Conservation (phyloP, 441 rosid genomes). For the Pelargonium citronellum region DNA sequence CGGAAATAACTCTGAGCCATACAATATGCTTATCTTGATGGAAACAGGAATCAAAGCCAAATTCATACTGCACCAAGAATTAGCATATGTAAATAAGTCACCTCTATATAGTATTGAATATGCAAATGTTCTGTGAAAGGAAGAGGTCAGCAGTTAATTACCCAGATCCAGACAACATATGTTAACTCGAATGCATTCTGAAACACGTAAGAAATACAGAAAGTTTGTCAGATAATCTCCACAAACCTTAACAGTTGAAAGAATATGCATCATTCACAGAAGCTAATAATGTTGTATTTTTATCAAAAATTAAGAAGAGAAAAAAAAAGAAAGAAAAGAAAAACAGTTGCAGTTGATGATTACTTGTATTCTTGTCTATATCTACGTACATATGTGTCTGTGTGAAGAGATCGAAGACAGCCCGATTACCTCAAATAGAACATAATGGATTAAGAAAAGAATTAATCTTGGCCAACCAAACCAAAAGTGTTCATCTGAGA, state of each 20-base stretch:
- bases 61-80: constrained; percentile 65
- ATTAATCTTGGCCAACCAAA: constrained; percentile 60
- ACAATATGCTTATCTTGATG: constrained; percentile 48
- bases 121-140: not conserved
- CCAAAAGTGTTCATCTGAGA: constrained; percentile 83
- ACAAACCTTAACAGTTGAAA: not conserved
- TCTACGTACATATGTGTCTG: not conserved
- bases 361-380: not conserved
- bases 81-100: constrained; percentile 6
- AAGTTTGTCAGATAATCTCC: constrained; percentile 19
- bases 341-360: too few relatives aligned
- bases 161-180: constrained; percentile 95
- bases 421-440: constrained; percentile 70
- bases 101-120: not conserved
- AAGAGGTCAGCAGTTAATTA: constrained; percentile 29
- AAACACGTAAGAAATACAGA: constrained; percentile 15
- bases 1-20: constrained; percentile 45
- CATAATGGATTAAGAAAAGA: constrained; percentile 77
- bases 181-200: constrained; percentile 99
- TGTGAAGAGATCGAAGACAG: too few relatives aligned
- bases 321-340: too few relatives aligned
- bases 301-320: too few relatives aligned
- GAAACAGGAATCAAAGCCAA: constrained; percentile 73
- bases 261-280: not conserved
- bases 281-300: too few relatives aligned